Conservation (phyloP, 495 filamentous ascomycete species). For the Apiosordaria backusii region DNA sequence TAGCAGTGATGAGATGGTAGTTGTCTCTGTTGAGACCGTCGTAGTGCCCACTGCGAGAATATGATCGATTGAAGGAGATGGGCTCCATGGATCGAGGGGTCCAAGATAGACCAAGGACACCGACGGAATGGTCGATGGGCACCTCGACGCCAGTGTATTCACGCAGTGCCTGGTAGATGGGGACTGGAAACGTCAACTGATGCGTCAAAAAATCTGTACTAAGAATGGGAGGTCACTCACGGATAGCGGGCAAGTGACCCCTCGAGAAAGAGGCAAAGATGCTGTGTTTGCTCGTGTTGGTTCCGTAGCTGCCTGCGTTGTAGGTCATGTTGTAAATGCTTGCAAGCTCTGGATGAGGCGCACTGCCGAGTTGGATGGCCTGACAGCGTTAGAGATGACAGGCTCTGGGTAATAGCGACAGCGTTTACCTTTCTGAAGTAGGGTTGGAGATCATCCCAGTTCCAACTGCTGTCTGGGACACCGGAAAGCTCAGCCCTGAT, state of each 20-base stretch:
- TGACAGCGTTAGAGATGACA: background rate
- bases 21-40: slow-evolving; percentile 17
- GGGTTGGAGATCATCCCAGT: slow-evolving; percentile 39
- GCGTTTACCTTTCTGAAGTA: slow-evolving; percentile 34
- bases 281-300: slow-evolving; percentile 27
- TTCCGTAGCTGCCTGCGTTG: slow-evolving; percentile 29
- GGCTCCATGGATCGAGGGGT: slow-evolving; percentile 23
- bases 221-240: background rate
- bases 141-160: background rate
- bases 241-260: background rate
- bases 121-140: background rate
- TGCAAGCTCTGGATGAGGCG: slow-evolving; percentile 13
- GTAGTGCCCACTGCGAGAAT: slow-evolving; percentile 35
- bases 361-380: slow-evolving; percentile 22
- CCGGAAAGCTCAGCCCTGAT: slow-evolving; percentile 39
- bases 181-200: background rate
- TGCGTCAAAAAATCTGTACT: background rate
- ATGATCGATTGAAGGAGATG: slow-evolving; percentile 31
- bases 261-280: slow-evolving; percentile 4
- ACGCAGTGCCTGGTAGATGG: background rate
- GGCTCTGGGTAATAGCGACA: slow-evolving; percentile 8
- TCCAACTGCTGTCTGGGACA: slow-evolving; percentile 36
- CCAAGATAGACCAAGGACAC: slow-evolving; percentile 4
- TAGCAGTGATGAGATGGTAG: slow-evolving; percentile 12
- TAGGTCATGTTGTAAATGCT: slow-evolving; percentile 33